Evolutionary conservation across 2,329 filamentous ascomycete species (phyloP), one percentile per base, ranked within the genome.

Genomic region (Nemania sp.): DNA sequence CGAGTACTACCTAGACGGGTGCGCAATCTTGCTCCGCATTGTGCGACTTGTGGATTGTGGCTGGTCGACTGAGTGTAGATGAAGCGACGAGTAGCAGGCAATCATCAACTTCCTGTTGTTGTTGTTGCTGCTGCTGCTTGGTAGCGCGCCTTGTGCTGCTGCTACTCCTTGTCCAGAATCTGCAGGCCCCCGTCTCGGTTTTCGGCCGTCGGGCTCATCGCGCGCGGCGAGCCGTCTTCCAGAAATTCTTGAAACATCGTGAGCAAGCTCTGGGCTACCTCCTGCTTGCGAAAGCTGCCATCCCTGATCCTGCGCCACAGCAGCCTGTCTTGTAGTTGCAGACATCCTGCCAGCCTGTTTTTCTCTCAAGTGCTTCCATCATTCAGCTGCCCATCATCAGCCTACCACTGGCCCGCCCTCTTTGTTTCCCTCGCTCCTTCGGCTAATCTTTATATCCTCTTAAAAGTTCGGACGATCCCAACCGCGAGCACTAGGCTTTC

Each of bases 381-480:
- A 20, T 20, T 43, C 22, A 40, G 34, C 11, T 39, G 30, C 26
- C 48, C 43, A 36, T 44, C 15, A 37, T 24, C 26, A 12, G 22
- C 6, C 20, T 23, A 14, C 24, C n/a, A n/a, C n/a, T n/a, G n/a
- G n/a, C n/a, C n/a, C n/a, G 6, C n/a, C 37, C 52, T 60, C 63
- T 66, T 66, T 65, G 62, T 66, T 39, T 49, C 49, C 61, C 34
- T 39, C 46, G 33, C 47, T 46, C 39, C 43, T 54, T 41, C 52
- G 53, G 61, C 64, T 67, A 60, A 67, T 60, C 58, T 58, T 54
- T 52, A 47, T 49, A 40, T 52, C 49, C 52, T 54, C 47, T n/a
- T 54, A 42, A 42, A 54, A 59, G 51, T 43, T 51, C 54, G 50
- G 42, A 57, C 56, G 54, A 57, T 48, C 45, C 15, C 47, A 59